Evolutionary conservation across 495 filamentous ascomycete genomes (phyloP).

Genomic region (Lasiosphaeris hirsuta): DNA sequence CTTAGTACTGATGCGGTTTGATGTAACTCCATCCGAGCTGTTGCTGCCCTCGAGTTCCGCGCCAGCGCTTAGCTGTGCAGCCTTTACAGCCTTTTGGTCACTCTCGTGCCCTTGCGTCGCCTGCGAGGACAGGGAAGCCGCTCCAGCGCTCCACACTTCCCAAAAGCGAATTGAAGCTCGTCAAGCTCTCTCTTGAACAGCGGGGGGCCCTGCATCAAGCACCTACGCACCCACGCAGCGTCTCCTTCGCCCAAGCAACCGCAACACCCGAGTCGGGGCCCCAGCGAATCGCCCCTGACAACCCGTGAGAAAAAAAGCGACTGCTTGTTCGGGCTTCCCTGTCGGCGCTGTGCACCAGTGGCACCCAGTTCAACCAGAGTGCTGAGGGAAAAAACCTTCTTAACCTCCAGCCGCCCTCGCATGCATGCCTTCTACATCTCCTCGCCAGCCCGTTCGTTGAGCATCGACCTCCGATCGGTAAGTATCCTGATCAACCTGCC

Average conservation of each 20-base stretch:
- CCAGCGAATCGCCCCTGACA: constrained; percentile 36
- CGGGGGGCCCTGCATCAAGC: constrained; percentile 14
- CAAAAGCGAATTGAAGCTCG: constrained; percentile 14
- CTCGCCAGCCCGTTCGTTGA: constrained; percentile 19
- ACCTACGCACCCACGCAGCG: constrained; percentile 15
- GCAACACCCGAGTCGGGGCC: constrained; percentile 9
- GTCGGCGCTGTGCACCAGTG: constrained; percentile 21
- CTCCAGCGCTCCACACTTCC: constrained; percentile 21
- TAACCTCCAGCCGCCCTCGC: constrained; percentile 21
- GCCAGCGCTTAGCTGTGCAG: constrained; percentile 16
- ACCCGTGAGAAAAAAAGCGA: constrained; percentile 29
- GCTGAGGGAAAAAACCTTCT: constrained; percentile 33
- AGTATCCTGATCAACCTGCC: constrained; percentile 13
- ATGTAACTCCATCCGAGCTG: constrained; percentile 15
- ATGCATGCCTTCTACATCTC: constrained; percentile 4
- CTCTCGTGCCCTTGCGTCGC: constrained; percentile 9
- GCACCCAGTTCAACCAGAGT: constrained; percentile 3
- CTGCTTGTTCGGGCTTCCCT: constrained; percentile 33
- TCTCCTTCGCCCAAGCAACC: constrained; percentile 21
- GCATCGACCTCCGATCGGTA: constrained; percentile 22
- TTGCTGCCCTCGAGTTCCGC: not conserved
- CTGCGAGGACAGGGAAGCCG: constrained; percentile 18
- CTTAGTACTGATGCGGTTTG: not conserved
- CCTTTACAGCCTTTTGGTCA: too few relatives aligned
- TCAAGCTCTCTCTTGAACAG: not conserved